Evolutionary conservation across 2,329 filamentous ascomycete genomes (phyloP), one percentile per base, ranked within the genome.

Genomic region (Orbilia blumenaviensis): DNA sequence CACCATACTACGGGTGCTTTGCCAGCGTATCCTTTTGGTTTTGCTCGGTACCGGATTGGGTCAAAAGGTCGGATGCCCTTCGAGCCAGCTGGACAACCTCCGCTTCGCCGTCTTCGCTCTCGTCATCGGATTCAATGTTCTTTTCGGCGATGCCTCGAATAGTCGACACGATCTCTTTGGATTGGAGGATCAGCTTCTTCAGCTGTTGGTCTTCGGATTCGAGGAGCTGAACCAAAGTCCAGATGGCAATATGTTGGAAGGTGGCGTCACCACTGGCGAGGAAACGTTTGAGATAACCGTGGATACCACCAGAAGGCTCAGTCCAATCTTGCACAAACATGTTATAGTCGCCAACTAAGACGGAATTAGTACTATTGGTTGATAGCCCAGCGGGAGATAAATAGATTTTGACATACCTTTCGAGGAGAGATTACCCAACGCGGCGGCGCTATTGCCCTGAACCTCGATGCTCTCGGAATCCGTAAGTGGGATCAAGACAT

Each of bases 241-340:
- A 99, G 78, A 98, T 97, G 60, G 95, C 95, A 81, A 99, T 99
- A 82, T 99, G 95, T 84, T 99, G 95, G 86, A 99, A 99, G 0
- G 95, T 99, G 0, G 95, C 90, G 82, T 99, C 95, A 42, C 94
- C 94, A 78, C 93, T 97, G 48, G 92, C 92, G 16, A 99, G 87
- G 86, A 99, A 99, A 66, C 94, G 90, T 80, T 90, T 92, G 36
- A 99, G 87, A 82, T 99, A 99, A 64, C 95, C 95, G 81, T 97
- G 94, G 77, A 99, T 97, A 50, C 95, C 95, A 50, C 93, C 95
- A 77, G 93, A 91, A 1, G 95, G 95, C 80, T 96, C 91, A 16
- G 88, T 90, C 95, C 95, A 99, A 83, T 96, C 92, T 79, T 93
- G 90, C 42, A 97, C 91, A 82, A 99, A 99, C 80, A 97, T 95